Evolutionary conservation across 305 asterid genomes (phyloP), one percentile per base, ranked within the genome.

Genomic region (Fraxinus baroniana): DNA sequence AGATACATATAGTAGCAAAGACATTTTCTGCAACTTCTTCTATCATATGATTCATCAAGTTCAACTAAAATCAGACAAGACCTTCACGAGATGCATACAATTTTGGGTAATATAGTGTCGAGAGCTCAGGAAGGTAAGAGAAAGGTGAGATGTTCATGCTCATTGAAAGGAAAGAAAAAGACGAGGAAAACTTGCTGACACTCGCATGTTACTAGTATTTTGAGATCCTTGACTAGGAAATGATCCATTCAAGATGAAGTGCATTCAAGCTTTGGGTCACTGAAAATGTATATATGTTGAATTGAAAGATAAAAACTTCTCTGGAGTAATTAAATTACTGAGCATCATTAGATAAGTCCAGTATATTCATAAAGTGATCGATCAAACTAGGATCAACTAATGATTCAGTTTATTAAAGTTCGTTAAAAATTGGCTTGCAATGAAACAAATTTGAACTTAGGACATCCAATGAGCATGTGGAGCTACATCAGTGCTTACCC

Each of bases 401-500:
- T 24, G 72, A 62, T 22, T 24, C 72, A 22, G 32, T 62, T 18
- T 22, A 55, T 22, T 60, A 22, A 18, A 60, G 71, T 60, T 60
- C 4, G 72, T 62, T 22, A n/a, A 62, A 3, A 13, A 62, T 62
- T 62, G 72, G 72, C 72, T 62, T 62, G 64, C 24, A 76, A 17
- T 26, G 44, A 49, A 74, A 35, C 7, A 15, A 49, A 5, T 26
- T 36, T 74, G 35, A 44, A 77, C 33, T 62, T 62, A 3, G 72
- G 32, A 9, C 72, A 20, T 22, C 32, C 33, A 15, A 66, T 5
- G 80, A 83, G 76, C 18, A 60, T 39, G 60, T 75, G 60, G 41
- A 73, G 7, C 24, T 35, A 55, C 49, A 78, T 75, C 76, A 39
- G 75, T 77, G 83, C 90, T 84, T 85, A 93, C 98, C 89, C 97